Conservation (phyloP, 805 yeast genomes). For the Wickerhamomyces strasburgensis region DNA sequence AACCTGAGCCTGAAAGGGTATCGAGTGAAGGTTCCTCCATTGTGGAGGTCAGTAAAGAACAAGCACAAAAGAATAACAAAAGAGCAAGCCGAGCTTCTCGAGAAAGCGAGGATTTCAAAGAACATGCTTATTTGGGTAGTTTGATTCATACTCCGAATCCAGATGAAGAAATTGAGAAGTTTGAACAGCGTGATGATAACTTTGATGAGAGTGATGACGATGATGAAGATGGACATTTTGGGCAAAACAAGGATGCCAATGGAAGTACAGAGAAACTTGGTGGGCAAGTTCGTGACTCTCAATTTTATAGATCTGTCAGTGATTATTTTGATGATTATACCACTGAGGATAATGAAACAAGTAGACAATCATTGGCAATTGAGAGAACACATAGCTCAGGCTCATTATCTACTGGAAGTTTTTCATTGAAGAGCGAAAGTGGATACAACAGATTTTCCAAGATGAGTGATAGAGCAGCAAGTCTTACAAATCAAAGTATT, state of each 20-base stretch:
- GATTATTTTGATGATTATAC: slow-evolving; percentile 25
- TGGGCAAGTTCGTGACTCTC: slow-evolving; percentile 16
- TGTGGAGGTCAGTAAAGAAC: slow-evolving; percentile 2
- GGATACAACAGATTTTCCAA: slow-evolving; percentile 21
- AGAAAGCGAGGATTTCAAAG: slow-evolving; percentile 8
- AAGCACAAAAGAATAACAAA: neutral
- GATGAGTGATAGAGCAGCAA: slow-evolving; percentile 21
- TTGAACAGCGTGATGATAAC: neutral
- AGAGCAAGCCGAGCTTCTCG: neutral
- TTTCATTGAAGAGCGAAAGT: slow-evolving; percentile 25
- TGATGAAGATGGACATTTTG: neutral
- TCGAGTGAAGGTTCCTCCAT: slow-evolving; percentile 2
- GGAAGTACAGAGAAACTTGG: neutral
- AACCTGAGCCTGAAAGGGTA: slow-evolving; percentile 8
- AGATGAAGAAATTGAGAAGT: slow-evolving; percentile 1
- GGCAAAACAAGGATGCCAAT: too few relatives aligned
- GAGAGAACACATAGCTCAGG: slow-evolving; percentile 22
- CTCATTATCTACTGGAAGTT: slow-evolving; percentile 28
- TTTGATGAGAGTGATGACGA: neutral
- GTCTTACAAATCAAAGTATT: slow-evolving; percentile 19
- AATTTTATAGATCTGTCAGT: slow-evolving; percentile 21
- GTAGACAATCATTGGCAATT: neutral
- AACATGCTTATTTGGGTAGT: slow-evolving; percentile 22
- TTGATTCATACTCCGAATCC: slow-evolving; percentile 20
- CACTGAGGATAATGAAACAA: slow-evolving; percentile 11